These are phyloP conservation scores for Lipomyces orientalis DNA, from an alignment of 805 yeast species.

Conservation along the genomic window DNA sequence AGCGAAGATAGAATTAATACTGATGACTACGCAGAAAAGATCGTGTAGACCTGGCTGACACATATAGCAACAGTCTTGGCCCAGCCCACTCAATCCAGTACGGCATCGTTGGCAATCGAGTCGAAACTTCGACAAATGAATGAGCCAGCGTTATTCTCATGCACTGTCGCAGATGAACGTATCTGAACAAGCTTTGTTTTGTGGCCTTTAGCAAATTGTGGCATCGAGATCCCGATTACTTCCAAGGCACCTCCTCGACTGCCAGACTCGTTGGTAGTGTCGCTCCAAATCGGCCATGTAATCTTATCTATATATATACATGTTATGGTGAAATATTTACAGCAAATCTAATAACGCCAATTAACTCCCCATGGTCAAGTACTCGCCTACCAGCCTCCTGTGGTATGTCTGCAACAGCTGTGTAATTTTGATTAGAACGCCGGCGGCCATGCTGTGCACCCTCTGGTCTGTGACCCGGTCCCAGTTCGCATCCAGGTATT, in stretches of 20 bases:
- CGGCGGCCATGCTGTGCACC: conserved; percentile 44
- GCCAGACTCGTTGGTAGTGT: neutral
- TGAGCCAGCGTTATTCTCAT: no score
- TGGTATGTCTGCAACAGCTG: conserved; percentile 42
- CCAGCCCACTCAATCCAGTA: no score
- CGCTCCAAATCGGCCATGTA: neutral
- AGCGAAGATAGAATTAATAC: neutral
- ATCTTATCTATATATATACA: neutral
- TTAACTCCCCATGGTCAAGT: conserved; percentile 10
- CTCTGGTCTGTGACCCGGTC: conserved; percentile 41
- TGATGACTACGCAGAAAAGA: no score
- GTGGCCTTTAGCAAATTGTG: no score
- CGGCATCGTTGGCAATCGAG: no score
- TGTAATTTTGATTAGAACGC: conserved; percentile 41
- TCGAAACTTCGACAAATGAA: no score
- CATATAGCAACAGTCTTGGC: no score
- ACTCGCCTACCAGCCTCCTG: conserved; percentile 29
- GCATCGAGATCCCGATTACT: no score
- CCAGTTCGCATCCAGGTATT: conserved; percentile 45
- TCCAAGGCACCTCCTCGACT: no score
- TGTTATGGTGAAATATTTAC: neutral
- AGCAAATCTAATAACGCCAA: neutral
- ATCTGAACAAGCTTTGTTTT: no score
- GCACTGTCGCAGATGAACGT: no score
- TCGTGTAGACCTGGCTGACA: no score